Percentiles rank a stretch among this genome's conserved stretches.
phyloP scores from a whole-genome alignment of 805 yeast species.

The Candida coquimbonensis region DNA sequence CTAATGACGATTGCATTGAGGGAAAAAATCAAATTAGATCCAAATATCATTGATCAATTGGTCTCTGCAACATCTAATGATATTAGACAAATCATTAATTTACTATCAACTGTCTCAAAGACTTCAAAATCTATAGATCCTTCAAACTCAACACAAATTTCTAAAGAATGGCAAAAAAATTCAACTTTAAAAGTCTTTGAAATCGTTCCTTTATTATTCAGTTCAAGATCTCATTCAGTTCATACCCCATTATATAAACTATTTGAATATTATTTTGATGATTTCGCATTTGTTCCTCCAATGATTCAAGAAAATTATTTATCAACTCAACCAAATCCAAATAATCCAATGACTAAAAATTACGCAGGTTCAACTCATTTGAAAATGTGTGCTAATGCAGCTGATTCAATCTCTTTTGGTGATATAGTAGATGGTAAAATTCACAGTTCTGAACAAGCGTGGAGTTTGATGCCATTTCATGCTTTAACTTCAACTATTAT shows the following conservation, averaged over 20 bases:
- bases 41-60: conserved; percentile 72
- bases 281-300: conserved; percentile 87
- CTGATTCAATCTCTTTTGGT: conserved; percentile 79
- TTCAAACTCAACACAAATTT: conserved; percentile 54
- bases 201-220: conserved; percentile 61
- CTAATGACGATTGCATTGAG: conserved; percentile 85
- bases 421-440: conserved; percentile 78
- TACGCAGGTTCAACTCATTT: conserved; percentile 36
- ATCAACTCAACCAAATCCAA: conserved; percentile 49
- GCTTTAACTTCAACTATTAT: conserved; percentile 78
- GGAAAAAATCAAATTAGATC: conserved; percentile 76
- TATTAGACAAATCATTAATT: conserved; percentile 87
- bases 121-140: conserved; percentile 60
- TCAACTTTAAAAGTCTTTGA: conserved; percentile 91
- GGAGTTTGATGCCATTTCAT: conserved; percentile 90
- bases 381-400: conserved; percentile 64
- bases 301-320: conserved; percentile 95
- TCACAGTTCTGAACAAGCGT: conserved; percentile 86
- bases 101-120: conserved; percentile 76
- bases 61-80: conserved; percentile 85
- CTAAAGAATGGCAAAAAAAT: conserved; percentile 80
- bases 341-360: conserved; percentile 23
- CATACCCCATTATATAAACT: conserved; percentile 64
- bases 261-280: conserved; percentile 86
- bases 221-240: conserved; percentile 51